Base-by-base conservation (phyloP, 1,139 yeast genomes). In the Saccharomycopsis hybrid region DNA sequence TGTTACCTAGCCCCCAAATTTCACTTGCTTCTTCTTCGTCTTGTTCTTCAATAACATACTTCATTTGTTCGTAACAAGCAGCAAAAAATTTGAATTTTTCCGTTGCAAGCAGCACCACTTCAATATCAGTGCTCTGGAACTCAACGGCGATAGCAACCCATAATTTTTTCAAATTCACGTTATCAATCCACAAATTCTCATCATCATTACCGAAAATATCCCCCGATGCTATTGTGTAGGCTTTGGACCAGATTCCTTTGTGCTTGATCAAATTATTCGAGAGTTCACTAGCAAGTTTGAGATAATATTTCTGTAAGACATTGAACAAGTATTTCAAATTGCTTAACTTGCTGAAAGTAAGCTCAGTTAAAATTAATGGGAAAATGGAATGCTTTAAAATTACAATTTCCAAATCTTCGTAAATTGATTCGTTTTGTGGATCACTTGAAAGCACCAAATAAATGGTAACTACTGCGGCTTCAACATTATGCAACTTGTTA, bases 41-140 rank as follows among this genome's bases (percentile, higher is more conserved):
- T 9, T 41, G 51, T 2, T 42, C 52, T 3, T 56, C 41, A 18
- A 35, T 25, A 9, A 52, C 24, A 30, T 45, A 52, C 13, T 43
- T 44, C 40, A 56, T 56, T 33, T 60, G 60, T 2, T 43, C 36
- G 49, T 59, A 65, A 5, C 59, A 52, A 3, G 49, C 43, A 2
- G 60, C 60, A 49, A 67, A 66, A 47, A 68, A 66, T 37, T 56
- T 54, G 31, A 69, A 57, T 43, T 64, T 65, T 1, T 56, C 60
- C 3, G 55, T 48, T 3, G 59, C 56, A 41, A 67, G 40, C 5
- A 50, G 47, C 3, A 62, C 35, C 9, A 62, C 53, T 2, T 64
- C 49, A 4, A 57, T 46, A 36, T 47, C 46, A 25, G 32, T n/a
- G 39, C 39, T 42, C 41, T 47, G 39, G 41, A 52, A 43, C 29